Evolutionary conservation across 2,329 filamentous ascomycete genomes (phyloP), one percentile per base, ranked within the genome.

Genomic region (Nemania serpens): DNA sequence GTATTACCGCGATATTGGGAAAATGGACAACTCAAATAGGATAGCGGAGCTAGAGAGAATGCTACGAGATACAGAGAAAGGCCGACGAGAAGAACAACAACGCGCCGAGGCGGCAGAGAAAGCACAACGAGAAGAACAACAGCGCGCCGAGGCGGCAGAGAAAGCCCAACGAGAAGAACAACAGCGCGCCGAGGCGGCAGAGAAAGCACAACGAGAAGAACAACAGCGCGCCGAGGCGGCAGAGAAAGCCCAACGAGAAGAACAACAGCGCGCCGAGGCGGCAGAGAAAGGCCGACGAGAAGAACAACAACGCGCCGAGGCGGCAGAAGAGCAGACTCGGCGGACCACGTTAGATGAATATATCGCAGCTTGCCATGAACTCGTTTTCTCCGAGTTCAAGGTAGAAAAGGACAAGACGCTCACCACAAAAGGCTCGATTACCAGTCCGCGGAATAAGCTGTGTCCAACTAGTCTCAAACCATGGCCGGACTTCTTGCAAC

Each of bases 321-420:
- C 61, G 53, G 22, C 48, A 54, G 54, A 58, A 55, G n/a, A 72
- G 69, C 36, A 66, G 66, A 1, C 61, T 1, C 66, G 60, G 15
- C 61, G 25, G 7, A 75, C 69, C 2, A 73, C 70, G 48, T 55
- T 76, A 15, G 37, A 69, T 10, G 70, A 76, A 67, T 75, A 75
- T 50, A 69, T 77, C n/a, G 33, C 49, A n/a, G 64, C 68, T 13
- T 75, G 66, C 59, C 70, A 76, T 59, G 39, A 56, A 36, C 55
- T 65, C 1, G 57, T 75, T 15, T 72, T 68, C 29, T 51, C 67
- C 15, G 61, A 63, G n/a, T 60, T 75, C 13, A 34, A n/a, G 0
- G 63, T 76, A n/a, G 61, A 74, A 58, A 64, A 55, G 2, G 54
- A 74, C 43, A 57, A 34, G 25, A 56, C 53, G 46, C 63, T 74